phyloP scores from a whole-genome alignment of 2,329 filamentous ascomycete genomes.

The Aspergillus spinulosporus region DNA sequence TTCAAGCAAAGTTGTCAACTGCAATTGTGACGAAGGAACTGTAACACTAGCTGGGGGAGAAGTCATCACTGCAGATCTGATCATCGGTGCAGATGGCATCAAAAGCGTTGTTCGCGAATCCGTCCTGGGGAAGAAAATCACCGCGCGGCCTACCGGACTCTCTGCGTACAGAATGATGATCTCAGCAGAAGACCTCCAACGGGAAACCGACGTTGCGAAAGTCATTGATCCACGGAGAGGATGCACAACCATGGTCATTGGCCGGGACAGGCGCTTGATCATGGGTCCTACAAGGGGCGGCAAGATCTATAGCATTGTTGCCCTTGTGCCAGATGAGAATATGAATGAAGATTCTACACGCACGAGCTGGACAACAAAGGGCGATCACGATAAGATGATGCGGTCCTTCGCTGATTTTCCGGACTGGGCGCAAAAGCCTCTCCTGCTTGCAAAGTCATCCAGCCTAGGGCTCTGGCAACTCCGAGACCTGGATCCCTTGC shows the following conservation, averaged over 20 bases:
- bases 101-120: constrained; percentile 7
- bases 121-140: constrained; percentile 2
- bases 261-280: constrained; percentile 43
- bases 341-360: constrained; percentile 10
- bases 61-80: constrained; percentile 23
- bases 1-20: background rate
- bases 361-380: constrained; percentile 12
- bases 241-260: constrained; percentile 51
- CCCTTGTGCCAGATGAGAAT: constrained; percentile 44
- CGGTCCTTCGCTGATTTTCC: constrained; percentile 11
- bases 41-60: constrained; percentile 19
- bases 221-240: constrained; percentile 39
- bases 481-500: constrained; percentile 30
- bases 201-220: constrained; percentile 23
- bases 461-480: constrained; percentile 15
- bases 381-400: constrained; percentile 13
- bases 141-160: constrained; percentile 8
- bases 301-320: constrained; percentile 46
- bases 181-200: constrained; percentile 2
- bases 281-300: constrained; percentile 50
- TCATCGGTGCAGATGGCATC: constrained; percentile 35
- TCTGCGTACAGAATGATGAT: constrained; percentile 17
- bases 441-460: background rate
- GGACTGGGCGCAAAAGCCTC: constrained; percentile 6
- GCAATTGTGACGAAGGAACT: constrained; percentile 3